phyloP scores from a whole-genome alignment of 2,329 filamentous ascomycete genomes.

The Albophoma yamanashiensis region DNA sequence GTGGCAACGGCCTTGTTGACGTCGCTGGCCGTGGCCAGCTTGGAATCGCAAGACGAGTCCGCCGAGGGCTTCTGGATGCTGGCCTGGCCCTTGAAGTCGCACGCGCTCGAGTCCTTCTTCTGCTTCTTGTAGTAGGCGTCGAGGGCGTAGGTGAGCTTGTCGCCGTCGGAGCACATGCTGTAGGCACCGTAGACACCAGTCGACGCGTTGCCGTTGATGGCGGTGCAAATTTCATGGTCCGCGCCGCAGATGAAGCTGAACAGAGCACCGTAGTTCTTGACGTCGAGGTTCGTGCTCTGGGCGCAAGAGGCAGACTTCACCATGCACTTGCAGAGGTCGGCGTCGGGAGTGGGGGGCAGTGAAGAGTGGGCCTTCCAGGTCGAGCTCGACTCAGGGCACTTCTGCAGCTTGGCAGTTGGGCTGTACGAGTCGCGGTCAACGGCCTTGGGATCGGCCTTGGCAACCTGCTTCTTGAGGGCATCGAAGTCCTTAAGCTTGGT shows the following conservation, averaged over 20 bases:
- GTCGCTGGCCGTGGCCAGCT: slow-evolving; percentile 53
- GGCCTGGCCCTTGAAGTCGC: slow-evolving; percentile 61
- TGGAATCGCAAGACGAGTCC: slow-evolving; percentile 41
- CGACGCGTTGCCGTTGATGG: slow-evolving; percentile 46
- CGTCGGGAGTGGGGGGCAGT: slow-evolving; percentile 76
- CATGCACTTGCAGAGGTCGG: slow-evolving; percentile 79
- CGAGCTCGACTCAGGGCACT: slow-evolving; percentile 57
- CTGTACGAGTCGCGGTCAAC: slow-evolving; percentile 59
- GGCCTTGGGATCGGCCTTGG: slow-evolving; percentile 53
- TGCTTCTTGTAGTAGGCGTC: slow-evolving; percentile 60
- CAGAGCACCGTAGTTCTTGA: slow-evolving; percentile 51
- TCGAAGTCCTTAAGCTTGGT: slow-evolving; percentile 65
- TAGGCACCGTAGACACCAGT: slow-evolving; percentile 58
- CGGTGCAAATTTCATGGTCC: slow-evolving; percentile 46
- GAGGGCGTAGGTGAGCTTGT: slow-evolving; percentile 65
- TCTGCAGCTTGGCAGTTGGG: slow-evolving; percentile 57
- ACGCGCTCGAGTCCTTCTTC: slow-evolving; percentile 44
- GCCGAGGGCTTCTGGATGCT: slow-evolving; percentile 37
- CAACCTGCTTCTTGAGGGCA: slow-evolving; percentile 59
- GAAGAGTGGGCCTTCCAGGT: slow-evolving; percentile 55
- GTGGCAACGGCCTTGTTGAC: slow-evolving; percentile 36
- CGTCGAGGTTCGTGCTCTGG: slow-evolving; percentile 45
- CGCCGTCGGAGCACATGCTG: slow-evolving; percentile 60
- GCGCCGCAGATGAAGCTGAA: slow-evolving; percentile 66
- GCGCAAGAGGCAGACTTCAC: slow-evolving; percentile 60